Evolutionary conservation across 192 early-diverging fungal genomes (phyloP), one percentile per base, ranked within the genome.

Genomic region (Rhizoclosmatium globosum): DNA sequence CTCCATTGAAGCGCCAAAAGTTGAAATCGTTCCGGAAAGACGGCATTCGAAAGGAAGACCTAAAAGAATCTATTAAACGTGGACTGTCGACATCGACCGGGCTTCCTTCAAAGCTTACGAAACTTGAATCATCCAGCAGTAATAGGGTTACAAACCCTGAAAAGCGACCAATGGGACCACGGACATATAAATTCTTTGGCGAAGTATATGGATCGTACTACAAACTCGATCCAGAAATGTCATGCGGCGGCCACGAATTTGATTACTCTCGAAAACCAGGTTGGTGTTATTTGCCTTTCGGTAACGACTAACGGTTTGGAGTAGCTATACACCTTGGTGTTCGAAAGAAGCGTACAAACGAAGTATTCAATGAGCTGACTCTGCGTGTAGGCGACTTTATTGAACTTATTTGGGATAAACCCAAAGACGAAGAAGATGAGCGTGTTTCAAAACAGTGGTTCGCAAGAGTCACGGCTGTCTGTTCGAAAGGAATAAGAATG

Each of bases 361-460:
- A 11, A 31, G 47, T 21, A 4, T 71, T 56, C 39, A n/a, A 71
- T 15, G 53, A 48, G 50, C 7, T 48, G 21, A 57, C 15, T 39
- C 11, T 71, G 0, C n/a, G 15, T 17, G 69, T 71, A 0, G 72
- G 72, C 19, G 59, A 74, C 43, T 74, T 61, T 57, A 58, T 74
- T 39, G 48, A 74, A 62, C 7, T 74, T 31, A 1, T 9, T 31
- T 74, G 72, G 72, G 72, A 38, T 4, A 31, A 31, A 31, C 31
- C 31, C 31, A 31, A 31, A 31, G 31, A 31, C 31, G 31, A 31
- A 31, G 31, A 31, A 31, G 31, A 31, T 31, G 31, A 31, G 31
- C 31, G 31, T 31, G 6, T 58, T 19, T 3, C 4, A 13, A 41
- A 56, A 13, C 3, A 17, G 31, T 74, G 59, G 58, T 41, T 43